Base-by-base conservation (phyloP, 2,329 filamentous ascomycete genomes). In the Drechslerella coelobrocha region DNA sequence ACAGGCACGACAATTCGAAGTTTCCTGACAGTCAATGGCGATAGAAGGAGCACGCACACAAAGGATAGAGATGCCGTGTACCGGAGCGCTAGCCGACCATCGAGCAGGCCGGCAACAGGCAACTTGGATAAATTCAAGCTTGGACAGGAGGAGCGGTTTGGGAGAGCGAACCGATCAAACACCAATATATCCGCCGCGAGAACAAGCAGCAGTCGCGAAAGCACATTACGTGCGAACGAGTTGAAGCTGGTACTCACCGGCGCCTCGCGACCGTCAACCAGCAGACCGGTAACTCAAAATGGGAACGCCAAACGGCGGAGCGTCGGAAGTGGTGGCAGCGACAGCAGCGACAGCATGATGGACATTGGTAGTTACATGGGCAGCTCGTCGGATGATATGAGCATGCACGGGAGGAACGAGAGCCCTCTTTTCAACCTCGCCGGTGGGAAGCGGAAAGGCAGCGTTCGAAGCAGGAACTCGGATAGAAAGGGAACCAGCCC, bases 21-120 rank as follows among this genome's bases (percentile, higher is more conserved):
- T 72, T 84, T 85, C 68, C 82, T 89, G 39, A 83, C 84, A n/a
- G 82, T 87, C 37, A 86, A 84, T 73, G 81, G 84, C 5, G 66
- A 71, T 24, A 59, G 61, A 21, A 56, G 72, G 24, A 62, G 72
- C 50, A 72, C 68, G 75, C 37, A 65, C 27, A 63, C 62, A 73
- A 68, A 59, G 5, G 63, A 68, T 23, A 65, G 62, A 43, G 72
- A 74, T 52, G 53, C 51, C 0, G 37, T 41, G 7, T 57, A 63
- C 23, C 60, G 66, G 14, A 65, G 66, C 47, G 76, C 56, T 73
- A 77, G 12, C 75, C 77, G 24, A 26, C 69, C 61, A 43, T 45
- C 55, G 19, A 73, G 39, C 54, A 52, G 65, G 8, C 65, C 66
- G n/a, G 39, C 47, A n/a, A 68, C 66, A 1, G 66, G 55, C 24